Evolutionary conservation across 257 asterid genomes (phyloP).

Genomic region (Capsicum baccatum): DNA sequence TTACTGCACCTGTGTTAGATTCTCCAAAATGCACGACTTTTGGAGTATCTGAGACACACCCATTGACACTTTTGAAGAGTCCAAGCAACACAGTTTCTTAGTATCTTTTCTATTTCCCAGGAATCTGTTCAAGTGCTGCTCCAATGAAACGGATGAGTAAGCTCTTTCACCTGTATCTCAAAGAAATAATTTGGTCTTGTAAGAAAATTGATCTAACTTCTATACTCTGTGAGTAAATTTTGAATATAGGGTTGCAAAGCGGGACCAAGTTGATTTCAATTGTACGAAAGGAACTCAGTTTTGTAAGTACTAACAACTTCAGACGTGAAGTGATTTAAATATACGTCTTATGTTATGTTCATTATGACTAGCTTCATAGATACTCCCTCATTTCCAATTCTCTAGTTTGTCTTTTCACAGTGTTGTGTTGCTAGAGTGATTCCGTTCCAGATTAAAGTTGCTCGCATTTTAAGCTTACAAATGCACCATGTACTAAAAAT

Average conservation of each 20-base stretch:
- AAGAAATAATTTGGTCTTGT: not conserved
- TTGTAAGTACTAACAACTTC: constrained; percentile 20
- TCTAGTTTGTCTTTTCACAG: not conserved
- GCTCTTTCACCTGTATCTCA: not conserved
- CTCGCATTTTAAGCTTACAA: not conserved
- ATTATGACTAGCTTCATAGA: not conserved
- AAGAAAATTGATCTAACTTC: not conserved
- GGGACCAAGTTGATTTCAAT: constrained; percentile 17
- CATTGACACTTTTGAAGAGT: too few relatives aligned
- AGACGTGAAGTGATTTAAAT: not conserved
- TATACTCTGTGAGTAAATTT: not conserved
- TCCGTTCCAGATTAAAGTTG: too few relatives aligned
- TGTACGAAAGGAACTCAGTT: not conserved
- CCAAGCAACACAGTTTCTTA: not conserved
- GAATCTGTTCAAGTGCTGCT: constrained; percentile 30
- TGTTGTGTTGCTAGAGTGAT: too few relatives aligned
- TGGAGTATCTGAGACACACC: too few relatives aligned
- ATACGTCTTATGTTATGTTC: not conserved
- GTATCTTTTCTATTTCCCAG: not conserved
- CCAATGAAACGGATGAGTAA: not conserved
- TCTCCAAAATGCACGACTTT: too few relatives aligned
- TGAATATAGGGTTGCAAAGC: constrained; percentile 13
- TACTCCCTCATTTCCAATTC: not conserved
- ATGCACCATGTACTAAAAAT: not conserved
- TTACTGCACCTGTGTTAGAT: too few relatives aligned